Base-by-base conservation (phyloP, 129 eudicot genomes). In the Solidago caesia region DNA sequence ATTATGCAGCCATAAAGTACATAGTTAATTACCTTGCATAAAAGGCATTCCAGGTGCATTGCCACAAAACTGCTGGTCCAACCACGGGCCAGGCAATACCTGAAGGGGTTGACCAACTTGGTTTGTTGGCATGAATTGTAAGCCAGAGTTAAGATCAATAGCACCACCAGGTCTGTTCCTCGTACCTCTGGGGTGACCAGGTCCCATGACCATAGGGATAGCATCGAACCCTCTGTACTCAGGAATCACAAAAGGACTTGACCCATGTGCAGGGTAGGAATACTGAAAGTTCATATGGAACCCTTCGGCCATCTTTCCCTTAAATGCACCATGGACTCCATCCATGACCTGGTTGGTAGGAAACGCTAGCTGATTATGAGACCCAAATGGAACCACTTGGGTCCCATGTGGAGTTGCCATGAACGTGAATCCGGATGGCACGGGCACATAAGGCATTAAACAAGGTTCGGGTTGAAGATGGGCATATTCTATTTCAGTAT, bases 251-350 rank as follows among this genome's bases (percentile, higher is more conserved):
- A 80, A 83, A 69, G 86, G 64, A 75, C 87, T 90, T 52, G 97
- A 79, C 74, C 89, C 84, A 2, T 77, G 88, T 25, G 83, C 70
- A 74, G 89, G 74, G 79, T 82, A 75, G 49, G 72, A 79, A 58
- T 80, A 77, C 72, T 80, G 90, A 60, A 65, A 70, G 76, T 75
- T 90, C 10, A 73, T 53, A 42, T 85, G 82, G 27, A 76, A 45
- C 10, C 89, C 89, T 78, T 87, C 97, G 13, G 81, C 83, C 26
- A 78, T 82, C 77, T 93, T 93, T 71, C 85, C 87, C 83, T 93
- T 93, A 68, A 81, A 86, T 27, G 76, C 70, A 8, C 73, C 84
- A 65, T 84, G 71, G 45, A 73, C 41, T 74, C 85, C 84, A 46
- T 91, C 92, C 70, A 82, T 73, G 33, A 86, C 64, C 21, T 82